Percentiles rank a stretch among this genome's conserved stretches.
Conservation (phyloP, 768 basidiomycete genomes). For the Leccinum aurantiacum region DNA sequence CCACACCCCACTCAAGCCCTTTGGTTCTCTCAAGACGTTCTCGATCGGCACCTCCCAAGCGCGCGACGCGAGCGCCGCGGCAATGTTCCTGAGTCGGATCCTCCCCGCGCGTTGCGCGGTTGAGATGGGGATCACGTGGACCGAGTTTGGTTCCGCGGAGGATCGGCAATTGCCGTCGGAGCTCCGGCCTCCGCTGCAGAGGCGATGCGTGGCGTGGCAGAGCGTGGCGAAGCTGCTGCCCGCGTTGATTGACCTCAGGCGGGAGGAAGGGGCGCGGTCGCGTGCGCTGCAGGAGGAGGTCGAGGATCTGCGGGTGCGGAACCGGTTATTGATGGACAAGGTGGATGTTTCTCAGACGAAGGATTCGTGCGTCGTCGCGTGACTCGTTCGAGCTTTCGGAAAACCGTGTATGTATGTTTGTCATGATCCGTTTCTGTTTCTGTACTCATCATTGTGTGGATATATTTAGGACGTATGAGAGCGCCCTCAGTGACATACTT, state of each 20-base stretch:
- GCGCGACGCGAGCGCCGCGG: conserved; percentile 40
- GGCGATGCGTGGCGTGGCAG: conserved; percentile 41
- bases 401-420: background rate
- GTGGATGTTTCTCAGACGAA: conserved; percentile 13
- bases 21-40: conserved; percentile 28
- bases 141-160: conserved; percentile 17
- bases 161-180: conserved; percentile 11
- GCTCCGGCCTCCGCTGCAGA: conserved; percentile 7
- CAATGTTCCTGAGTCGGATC: conserved; percentile 54
- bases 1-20: conserved; percentile 14
- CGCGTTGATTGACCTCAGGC: conserved; percentile 41
- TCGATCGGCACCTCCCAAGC: conserved; percentile 54
- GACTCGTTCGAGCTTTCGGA: background rate
- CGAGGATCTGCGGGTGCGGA: conserved; percentile 50
- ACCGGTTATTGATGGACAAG: conserved; percentile 42
- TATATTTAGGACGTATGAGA: background rate
- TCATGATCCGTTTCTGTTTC: background rate
- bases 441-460: background rate
- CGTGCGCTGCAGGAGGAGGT: conserved; percentile 43
- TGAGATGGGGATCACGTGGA: conserved; percentile 52
- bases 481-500: background rate
- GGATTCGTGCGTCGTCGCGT: conserved; percentile 34
- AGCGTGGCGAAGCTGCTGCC: conserved; percentile 44
- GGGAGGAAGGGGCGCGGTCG: conserved; percentile 43
- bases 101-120: conserved; percentile 45